Evolutionary conservation across 768 basidiomycete genomes (phyloP).

Genomic region (Lyophyllum decastes): DNA sequence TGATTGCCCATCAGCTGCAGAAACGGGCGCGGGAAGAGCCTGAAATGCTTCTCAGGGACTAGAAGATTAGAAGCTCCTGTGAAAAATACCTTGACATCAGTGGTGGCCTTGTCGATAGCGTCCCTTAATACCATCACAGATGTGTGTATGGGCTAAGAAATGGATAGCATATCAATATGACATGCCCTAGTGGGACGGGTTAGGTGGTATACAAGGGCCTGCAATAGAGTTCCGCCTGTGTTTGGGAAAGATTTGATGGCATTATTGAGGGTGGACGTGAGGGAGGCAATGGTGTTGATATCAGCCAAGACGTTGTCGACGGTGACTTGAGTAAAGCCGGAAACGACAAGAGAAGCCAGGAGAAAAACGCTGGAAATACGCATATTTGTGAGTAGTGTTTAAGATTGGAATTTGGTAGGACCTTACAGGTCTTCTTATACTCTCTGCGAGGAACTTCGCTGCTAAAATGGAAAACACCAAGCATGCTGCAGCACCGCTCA

Average conservation of each 20-base stretch:
- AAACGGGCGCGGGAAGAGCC: conserved; percentile 16
- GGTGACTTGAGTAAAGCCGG: conserved; percentile 22
- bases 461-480: no score
- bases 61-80: background rate
- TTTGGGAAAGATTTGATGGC: conserved; percentile 27
- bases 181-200: background rate
- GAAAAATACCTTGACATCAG: conserved; percentile 25
- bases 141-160: conserved; percentile 32
- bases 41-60: background rate
- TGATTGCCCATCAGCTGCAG: conserved; percentile 21
- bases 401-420: background rate
- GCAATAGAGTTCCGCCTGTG: conserved; percentile 20
- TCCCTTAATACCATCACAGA: conserved; percentile 20
- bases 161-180: background rate
- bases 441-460: no score
- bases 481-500: no score
- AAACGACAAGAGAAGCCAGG: conserved; percentile 24
- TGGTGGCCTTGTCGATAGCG: conserved; percentile 25
- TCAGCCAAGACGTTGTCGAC: conserved; percentile 29
- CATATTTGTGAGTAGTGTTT: conserved; percentile 16
- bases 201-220: conserved; percentile 26
- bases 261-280: conserved; percentile 28
- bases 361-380: conserved; percentile 27
- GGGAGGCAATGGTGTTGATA: conserved; percentile 25
- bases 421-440: background rate